Base-by-base conservation (phyloP, 179 eudicot genomes). In the Camellia oleifera region DNA sequence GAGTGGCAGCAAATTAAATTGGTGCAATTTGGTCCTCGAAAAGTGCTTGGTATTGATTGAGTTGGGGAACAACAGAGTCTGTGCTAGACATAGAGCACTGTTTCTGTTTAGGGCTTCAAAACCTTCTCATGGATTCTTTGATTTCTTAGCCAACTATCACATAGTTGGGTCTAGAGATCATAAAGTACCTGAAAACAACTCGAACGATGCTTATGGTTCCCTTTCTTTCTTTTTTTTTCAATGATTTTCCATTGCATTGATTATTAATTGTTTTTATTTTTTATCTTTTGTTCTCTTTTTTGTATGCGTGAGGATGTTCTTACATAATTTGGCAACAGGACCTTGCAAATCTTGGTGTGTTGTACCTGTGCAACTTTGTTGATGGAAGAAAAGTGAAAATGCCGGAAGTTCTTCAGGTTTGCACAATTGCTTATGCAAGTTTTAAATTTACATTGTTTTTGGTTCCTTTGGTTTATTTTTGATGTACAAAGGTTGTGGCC, bases 321-420 rank as follows among this genome's bases (percentile, higher is more conserved):
- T 52, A 81, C 50, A 61, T 68, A 71, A 26, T 66, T 77, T 68
- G 60, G 77, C 60, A 66, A 81, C 84, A 92, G 97, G 84, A 68
- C 26, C 84, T 87, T 81, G 89, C 93, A 82, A 93, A 91, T 76
- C 75, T 80, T 78, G 97, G 92, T 17, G 88, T 91, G 54, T 70
- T 84, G 69, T 90, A 88, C 83, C 86, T 92, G 80, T 79, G 83
- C 78, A 79, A 85, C 68, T 73, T 85, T 81, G 91, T 81, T 72
- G 87, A 86, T 73, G 94, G 90, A 72, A 86, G 80, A 76, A 79
- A 79, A 74, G 40, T 63, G 56, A 84, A 78, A 82, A 82, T 69
- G 75, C 89, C 90, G 42, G 85, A 68, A 54, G 71, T 80, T 77
- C 72, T 88, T 67, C 87, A 89, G 82, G 81, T 85, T 82, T 64